Evolutionary conservation across 2,329 filamentous ascomycete genomes (phyloP), one percentile per base, ranked within the genome.

Genomic region (Claviceps citrina): DNA sequence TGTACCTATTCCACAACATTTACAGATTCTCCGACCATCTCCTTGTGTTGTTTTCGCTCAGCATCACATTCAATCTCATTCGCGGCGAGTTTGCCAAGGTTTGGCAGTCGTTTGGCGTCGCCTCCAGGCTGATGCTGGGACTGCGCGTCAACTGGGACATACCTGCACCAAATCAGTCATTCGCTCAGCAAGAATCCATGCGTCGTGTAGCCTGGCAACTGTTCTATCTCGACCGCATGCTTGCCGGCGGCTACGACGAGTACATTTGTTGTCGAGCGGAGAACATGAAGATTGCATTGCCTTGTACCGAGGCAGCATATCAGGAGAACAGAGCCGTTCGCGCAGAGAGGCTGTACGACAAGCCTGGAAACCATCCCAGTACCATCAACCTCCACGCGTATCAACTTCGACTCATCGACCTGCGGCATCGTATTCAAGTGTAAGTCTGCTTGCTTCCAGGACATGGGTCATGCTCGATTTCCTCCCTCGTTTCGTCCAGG

Each of bases 101-200:
- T 9, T 64, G 61, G 61, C 58, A 62, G 42, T 59, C 58, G 35
- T 55, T 61, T 34, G 58, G 58, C 5, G 48, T 60, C 7, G 59
- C 58, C 3, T 52, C 53, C 7, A 54, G 61, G 16, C 48, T 62
- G 31, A 57, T 63, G 53, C 49, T 56, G 15, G 60, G 59, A 10
- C 47, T 63, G 19, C 61, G 62, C 38, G 44, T 60, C 7, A 64
- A 64, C 45, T 63, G 60, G 60, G 58, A 63, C 25, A 53, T 54
- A 32, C 41, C 49, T 20, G 44, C 54, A 12, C 46, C 43, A 9
- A 49, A 51, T 15, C 52, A 54, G 5, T 48, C 54, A 4, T 61
- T 59, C 38, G 43, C 54, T 12, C 52, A 61, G 20, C 59, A 61
- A 38, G 61, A 64, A 44, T 54, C 47, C 5, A 45, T 56, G 12